These are phyloP conservation scores for Diaporthe ampelina DNA, from an alignment of 2,329 filamentous ascomycete genomes.

Conservation along the genomic window DNA sequence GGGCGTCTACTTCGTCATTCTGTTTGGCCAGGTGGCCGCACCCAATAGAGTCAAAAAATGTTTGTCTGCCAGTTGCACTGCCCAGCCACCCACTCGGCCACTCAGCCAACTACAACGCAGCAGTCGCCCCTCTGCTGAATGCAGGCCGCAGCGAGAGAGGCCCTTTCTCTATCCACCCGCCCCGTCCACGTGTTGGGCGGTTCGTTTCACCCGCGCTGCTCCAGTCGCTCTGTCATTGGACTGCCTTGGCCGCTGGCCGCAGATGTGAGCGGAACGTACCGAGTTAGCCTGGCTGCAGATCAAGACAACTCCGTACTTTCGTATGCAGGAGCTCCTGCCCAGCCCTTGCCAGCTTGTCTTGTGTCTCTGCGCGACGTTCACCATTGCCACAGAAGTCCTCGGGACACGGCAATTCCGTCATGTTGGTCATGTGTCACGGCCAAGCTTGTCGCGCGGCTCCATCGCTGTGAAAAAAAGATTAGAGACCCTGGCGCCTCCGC, in stretches of 20 bases:
- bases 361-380: conserved; percentile 1
- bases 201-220: conserved; percentile 30
- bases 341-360: background rate
- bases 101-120: background rate
- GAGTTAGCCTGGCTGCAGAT: conserved; percentile 24
- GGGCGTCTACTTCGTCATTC: conserved; percentile 31
- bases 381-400: conserved; percentile 7
- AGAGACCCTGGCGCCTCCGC: conserved; percentile 29
- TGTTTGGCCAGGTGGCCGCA: conserved; percentile 30
- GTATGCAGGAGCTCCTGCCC: conserved; percentile 16
- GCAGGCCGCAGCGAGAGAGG: conserved; percentile 7
- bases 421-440: conserved; percentile 12
- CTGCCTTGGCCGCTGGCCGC: background rate
- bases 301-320: background rate
- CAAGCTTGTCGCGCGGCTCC: conserved; percentile 39
- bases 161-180: conserved; percentile 14
- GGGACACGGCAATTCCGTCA: conserved; percentile 13
- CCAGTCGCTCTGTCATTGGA: conserved; percentile 20
- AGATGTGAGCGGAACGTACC: conserved; percentile 21
- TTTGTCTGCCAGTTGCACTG: background rate
- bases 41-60: background rate
- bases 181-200: conserved; percentile 28
- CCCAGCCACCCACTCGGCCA: conserved; percentile 1
- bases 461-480: background rate
- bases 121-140: background rate